Evolutionary conservation across 2,329 filamentous ascomycete genomes (phyloP).

Genomic region (Coniochaeta prunicola): DNA sequence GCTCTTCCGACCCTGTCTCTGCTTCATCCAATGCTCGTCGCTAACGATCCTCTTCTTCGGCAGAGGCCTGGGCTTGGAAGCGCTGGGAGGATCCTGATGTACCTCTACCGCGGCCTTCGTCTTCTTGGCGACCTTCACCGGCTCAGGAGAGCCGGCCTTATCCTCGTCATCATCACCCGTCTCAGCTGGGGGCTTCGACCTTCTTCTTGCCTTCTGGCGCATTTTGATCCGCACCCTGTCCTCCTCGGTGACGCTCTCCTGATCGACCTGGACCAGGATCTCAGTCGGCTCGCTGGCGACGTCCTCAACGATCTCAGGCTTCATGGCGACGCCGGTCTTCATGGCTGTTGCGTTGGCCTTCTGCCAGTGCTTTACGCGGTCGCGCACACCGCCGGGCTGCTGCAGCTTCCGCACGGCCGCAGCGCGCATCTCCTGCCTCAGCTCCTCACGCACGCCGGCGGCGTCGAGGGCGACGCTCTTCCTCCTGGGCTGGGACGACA

Average conservation of each 20-base stretch:
- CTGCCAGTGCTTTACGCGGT: constrained; percentile 81
- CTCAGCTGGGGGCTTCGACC: constrained; percentile 17
- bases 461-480: constrained; percentile 45
- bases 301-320: constrained; percentile 43
- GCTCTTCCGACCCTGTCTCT: constrained; percentile 38
- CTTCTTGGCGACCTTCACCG: constrained; percentile 11
- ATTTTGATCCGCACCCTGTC: constrained; percentile 51
- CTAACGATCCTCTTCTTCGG: constrained; percentile 91
- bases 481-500: constrained; percentile 33
- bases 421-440: constrained; percentile 49
- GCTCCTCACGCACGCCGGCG: constrained; percentile 44
- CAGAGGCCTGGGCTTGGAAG: constrained; percentile 43
- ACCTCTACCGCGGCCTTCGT: constrained; percentile 14
- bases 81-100: constrained; percentile 13
- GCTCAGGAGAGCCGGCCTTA: constrained; percentile 9
- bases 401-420: constrained; percentile 51
- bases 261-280: constrained; percentile 50
- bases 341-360: constrained; percentile 64
- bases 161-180: constrained; percentile 15
- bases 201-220: constrained; percentile 33
- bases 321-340: constrained; percentile 32
- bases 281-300: constrained; percentile 53
- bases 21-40: constrained; percentile 80
- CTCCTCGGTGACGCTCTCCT: constrained; percentile 51
- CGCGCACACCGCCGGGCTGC: constrained; percentile 61